Base-by-base conservation (phyloP, 2,329 filamentous ascomycete genomes). In the Emmonsiellopsis sp. region DNA sequence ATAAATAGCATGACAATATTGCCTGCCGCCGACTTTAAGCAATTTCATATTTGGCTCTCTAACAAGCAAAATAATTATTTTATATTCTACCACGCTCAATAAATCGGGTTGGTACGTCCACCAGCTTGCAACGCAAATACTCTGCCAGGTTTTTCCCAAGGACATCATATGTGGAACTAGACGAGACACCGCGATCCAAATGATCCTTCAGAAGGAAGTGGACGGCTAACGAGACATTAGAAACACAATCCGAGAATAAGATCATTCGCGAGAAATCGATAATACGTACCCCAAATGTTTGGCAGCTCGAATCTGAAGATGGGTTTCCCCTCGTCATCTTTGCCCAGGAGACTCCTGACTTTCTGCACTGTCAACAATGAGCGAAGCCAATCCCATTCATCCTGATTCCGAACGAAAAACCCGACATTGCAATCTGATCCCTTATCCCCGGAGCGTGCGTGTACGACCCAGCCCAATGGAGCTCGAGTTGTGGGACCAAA, bases 341-440 rank as follows among this genome's bases (percentile, higher is more conserved):
- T 40, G 1, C 52, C 59, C 13, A 61, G 11, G 13, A 61, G 40
- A 10, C 52, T 34, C 37, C 55, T 55, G n/a, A 61, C 31, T 26
- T 53, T 53, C 2, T 35, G 11, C 3, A 54, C 35, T 5, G 54
- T 52, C 20, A 62, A 38, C 6, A 56, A 26, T 2, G 56, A 56
- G 10, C 67, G 66, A 9, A 75, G 61, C 71, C 73, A 76, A 0
- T 70, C 60, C 57, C 67, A 78, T 58, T 77, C 74, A 32, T 74
- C 70, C 0, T 60, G 58, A 37, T 64, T 58, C 1, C 68, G 66
- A 3, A 73, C 70, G 51, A 74, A 80, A 55, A 77, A 70, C 0
- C 74, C 75, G 3, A 75, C 65, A 48, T 77, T 77, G 34, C 66
- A 67, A 57, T 77, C 70, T 0, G 68, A 66, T 0, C 68, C 73